Evolutionary conservation across 257 asterid species (phyloP).

Genomic region (Nyctanthes arbortristis): DNA sequence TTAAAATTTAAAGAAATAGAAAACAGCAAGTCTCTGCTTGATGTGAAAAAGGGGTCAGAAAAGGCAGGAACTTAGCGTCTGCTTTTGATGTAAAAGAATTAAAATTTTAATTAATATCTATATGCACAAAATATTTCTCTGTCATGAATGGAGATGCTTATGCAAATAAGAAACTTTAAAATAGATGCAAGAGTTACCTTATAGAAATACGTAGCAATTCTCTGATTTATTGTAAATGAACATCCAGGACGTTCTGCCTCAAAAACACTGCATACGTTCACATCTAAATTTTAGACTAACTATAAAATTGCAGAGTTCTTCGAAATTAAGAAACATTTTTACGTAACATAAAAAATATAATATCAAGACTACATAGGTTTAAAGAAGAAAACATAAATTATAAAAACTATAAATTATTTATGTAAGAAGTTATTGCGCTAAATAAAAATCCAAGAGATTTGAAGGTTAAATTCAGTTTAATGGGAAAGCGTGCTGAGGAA

Average conservation of each 20-base stretch:
- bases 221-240: slow-evolving; percentile 71
- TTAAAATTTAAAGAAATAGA: not conserved
- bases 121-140: not conserved
- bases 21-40: not conserved
- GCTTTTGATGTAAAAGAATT: slow-evolving; percentile 7
- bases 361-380: not conserved
- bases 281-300: slow-evolving; percentile 12
- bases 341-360: not conserved
- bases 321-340: not conserved
- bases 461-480: not conserved
- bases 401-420: not conserved
- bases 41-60: not conserved
- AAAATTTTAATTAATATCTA: not conserved
- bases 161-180: not conserved
- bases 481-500: not conserved
- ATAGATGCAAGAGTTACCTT: slow-evolving; percentile 50
- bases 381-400: not conserved
- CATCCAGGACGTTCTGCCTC: slow-evolving; percentile 95
- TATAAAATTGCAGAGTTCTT: not conserved
- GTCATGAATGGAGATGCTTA: not conserved
- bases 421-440: not conserved
- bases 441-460: not conserved
- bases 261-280: slow-evolving; percentile 63
- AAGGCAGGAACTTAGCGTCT: not conserved
- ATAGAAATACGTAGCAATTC: slow-evolving; percentile 79